These are phyloP conservation scores for Podila minutissima DNA, from an alignment of 192 early-diverging fungal genomes.

Conservation along the genomic window DNA sequence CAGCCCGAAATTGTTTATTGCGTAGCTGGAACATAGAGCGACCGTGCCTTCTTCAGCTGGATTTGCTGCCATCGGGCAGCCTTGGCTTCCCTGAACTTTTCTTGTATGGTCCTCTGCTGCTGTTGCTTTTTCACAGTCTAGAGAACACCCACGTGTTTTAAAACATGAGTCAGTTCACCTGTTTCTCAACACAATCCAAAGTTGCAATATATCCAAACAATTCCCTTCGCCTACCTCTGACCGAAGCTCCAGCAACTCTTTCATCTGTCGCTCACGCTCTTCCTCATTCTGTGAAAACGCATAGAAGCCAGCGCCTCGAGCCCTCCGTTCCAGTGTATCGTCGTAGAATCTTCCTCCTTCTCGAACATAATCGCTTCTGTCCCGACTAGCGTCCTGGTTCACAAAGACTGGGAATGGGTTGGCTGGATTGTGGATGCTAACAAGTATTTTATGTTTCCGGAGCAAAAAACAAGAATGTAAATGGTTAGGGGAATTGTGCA, in stretches of 20 bases:
- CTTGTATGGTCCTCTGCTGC: conserved; percentile 21
- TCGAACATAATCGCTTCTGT: not conserved
- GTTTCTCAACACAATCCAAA: no score
- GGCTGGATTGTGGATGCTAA: conserved; percentile 19
- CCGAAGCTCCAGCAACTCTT: conserved; percentile 64
- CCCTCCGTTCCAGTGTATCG: conserved; percentile 64
- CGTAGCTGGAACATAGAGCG: not conserved
- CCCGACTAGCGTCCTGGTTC: conserved; percentile 16
- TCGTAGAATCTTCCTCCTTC: conserved; percentile 55
- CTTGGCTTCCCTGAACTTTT: conserved; percentile 49
- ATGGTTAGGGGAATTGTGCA: not conserved
- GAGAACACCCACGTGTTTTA: no score
- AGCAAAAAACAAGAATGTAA: not conserved
- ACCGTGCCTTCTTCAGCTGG: conserved; percentile 27
- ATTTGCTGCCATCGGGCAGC: conserved; percentile 53
- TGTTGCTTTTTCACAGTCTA: conserved; percentile 55
- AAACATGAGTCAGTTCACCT: no score
- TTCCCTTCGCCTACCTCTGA: conserved; percentile 42
- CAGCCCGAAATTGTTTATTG: no score
- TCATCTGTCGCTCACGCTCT: conserved; percentile 68
- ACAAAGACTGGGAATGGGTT: conserved; percentile 39
- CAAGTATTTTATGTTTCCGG: no score
- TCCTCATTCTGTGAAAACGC: conserved; percentile 72
- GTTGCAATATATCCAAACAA: not conserved
- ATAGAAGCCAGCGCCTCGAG: conserved; percentile 76